Base-by-base conservation (phyloP, 179 eudicot genomes). In the Silene noctiflora region DNA sequence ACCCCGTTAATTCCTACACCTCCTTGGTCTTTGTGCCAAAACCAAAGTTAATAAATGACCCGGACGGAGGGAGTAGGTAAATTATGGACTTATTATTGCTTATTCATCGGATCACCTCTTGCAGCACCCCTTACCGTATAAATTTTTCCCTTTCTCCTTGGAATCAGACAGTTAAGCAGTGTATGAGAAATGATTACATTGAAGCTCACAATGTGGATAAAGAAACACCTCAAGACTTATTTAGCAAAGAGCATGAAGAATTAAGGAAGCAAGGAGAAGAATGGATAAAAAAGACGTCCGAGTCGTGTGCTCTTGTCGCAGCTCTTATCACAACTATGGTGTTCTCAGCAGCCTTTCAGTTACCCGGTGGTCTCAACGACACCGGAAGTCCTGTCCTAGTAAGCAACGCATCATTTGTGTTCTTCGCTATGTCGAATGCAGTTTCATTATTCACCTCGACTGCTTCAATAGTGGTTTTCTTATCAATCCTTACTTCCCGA, bases 401-500 rank as follows among this genome's bases (percentile, higher is more conserved):
- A 27, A 27, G 29, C 29, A 76, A 35, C 4, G 6, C 79, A 35
- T 55, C 35, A 19, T 80, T 80, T 44, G 39, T 80, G 59, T 66
- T 76, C 29, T 80, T 76, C 16, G 76, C 83, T 25, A 72, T 80
- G 55, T 67, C 79, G 0, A 76, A 76, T 72, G 83, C 79, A 42
- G 51, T 72, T 1, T 51, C 56, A 16, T 16, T 51, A 3, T 51
- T 51, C 56, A 51, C 56, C 56, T 13, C 56, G 17, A 76, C 73
- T 8, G 53, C 83, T 56, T 80, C 83, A 4, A 55, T 80, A 24
- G 21, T 80, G 67, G 75, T 81, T 80, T 86, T 86, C 71, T 63
- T 86, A 59, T 76, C 83, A 1, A 86, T 86, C 62, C 82, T 86
- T 10, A 86, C 83, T 27, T 79, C 86, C 0, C 81, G 83, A 4